Percentiles rank a stretch among this genome's conserved stretches.
These are phyloP conservation scores for Brasilioporus rufonigricans DNA, from an alignment of 768 basidiomycete species.

Conservation along the genomic window DNA sequence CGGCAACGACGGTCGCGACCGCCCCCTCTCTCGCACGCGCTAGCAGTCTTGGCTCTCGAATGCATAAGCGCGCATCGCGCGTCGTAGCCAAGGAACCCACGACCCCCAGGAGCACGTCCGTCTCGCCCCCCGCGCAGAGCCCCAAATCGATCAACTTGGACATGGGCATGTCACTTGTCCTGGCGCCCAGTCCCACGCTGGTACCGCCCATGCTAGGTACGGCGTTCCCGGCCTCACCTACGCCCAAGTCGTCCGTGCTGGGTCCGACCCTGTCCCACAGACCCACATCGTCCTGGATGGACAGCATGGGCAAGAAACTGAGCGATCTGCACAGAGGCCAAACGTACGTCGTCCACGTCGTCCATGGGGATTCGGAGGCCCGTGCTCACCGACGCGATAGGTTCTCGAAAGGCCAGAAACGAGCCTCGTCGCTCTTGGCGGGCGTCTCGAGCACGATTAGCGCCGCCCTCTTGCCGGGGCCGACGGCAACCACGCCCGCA, in stretches of 20 bases:
- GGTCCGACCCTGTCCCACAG: neutral
- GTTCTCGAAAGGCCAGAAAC: conserved; percentile 66
- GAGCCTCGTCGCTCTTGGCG: conserved; percentile 61
- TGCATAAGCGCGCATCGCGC: conserved; percentile 15
- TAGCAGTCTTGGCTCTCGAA: conserved; percentile 13
- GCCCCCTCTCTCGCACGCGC: conserved; percentile 12
- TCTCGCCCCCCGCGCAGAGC: neutral
- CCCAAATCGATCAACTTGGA: conserved; percentile 6
- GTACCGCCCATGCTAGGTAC: neutral
- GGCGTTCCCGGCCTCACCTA: neutral
- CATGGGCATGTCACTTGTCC: conserved; percentile 6
- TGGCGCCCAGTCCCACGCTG: conserved; percentile 13
- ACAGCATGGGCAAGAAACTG: conserved; percentile 58
- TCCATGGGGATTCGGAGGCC: neutral
- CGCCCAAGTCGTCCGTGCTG: neutral
- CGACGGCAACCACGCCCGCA: conserved; percentile 31
- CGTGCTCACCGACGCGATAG: conserved; percentile 29
- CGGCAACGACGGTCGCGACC: neutral
- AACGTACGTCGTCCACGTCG: conserved; percentile 43
- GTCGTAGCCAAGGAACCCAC: neutral
- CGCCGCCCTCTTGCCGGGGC: conserved; percentile 43
- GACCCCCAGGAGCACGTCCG: neutral
- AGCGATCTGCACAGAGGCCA: conserved; percentile 53
- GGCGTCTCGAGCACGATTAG: too few species aligned
- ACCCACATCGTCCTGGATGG: conserved; percentile 47